A percentile compares a stretch with the other conserved stretches of the same genome.
Evolutionary conservation across 345 rosid species (phyloP).

Genomic region (Trapa incisa): DNA sequence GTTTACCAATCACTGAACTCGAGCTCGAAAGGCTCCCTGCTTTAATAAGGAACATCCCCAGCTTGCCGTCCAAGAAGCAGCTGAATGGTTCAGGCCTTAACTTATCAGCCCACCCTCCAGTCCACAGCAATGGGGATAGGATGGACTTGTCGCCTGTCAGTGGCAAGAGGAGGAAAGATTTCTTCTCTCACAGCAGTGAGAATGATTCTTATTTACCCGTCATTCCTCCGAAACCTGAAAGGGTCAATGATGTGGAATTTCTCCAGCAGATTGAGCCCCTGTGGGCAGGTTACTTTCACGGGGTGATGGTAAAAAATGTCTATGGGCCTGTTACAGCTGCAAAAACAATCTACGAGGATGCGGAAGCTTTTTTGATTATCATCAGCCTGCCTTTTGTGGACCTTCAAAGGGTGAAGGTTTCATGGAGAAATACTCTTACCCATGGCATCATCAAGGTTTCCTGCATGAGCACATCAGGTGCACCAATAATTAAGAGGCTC

Average conservation of each 20-base stretch:
- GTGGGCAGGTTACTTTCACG: slow-evolving; percentile 72
- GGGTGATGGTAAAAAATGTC: slow-evolving; percentile 65
- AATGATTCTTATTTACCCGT: slow-evolving; percentile 47
- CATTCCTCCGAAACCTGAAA: slow-evolving; percentile 27
- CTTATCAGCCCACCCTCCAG: slow-evolving; percentile 56
- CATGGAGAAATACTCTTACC: slow-evolving; percentile 82
- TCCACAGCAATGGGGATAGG: slow-evolving; percentile 48
- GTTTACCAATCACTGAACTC: slow-evolving; percentile 79
- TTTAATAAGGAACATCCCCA: slow-evolving; percentile 37
- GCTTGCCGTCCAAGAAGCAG: slow-evolving; percentile 50
- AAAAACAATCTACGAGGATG: slow-evolving; percentile 84
- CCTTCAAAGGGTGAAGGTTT: slow-evolving; percentile 82
- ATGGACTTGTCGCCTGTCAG: slow-evolving; percentile 58
- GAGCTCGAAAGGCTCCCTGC: slow-evolving; percentile 71
- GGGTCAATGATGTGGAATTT: slow-evolving; percentile 35
- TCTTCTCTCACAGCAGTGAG: slow-evolving; percentile 50
- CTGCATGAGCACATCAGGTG: slow-evolving; percentile 62
- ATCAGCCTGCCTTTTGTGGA: slow-evolving; percentile 87
- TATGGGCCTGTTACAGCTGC: slow-evolving; percentile 93
- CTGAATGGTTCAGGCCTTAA: slow-evolving; percentile 83
- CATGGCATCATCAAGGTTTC: slow-evolving; percentile 82
- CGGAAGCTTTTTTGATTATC: slow-evolving; percentile 63
- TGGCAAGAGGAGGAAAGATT: slow-evolving; percentile 71
- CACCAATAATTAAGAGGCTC: slow-evolving; percentile 69
- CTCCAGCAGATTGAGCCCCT: slow-evolving; percentile 50